Evolutionary conservation across 148 eudicot genomes (phyloP).

Genomic region (Cornus florida): DNA sequence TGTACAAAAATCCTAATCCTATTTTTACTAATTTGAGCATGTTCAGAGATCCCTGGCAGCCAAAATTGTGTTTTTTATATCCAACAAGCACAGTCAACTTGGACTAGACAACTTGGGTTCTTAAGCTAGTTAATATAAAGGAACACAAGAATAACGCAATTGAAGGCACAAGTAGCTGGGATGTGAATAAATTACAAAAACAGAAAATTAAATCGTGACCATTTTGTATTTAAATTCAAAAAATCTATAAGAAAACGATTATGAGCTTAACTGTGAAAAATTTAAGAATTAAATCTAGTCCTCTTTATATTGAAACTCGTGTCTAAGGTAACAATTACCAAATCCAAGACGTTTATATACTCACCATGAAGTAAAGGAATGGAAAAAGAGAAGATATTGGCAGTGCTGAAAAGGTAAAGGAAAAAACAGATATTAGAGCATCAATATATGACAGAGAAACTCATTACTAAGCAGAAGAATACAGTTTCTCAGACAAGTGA

Average conservation of each 20-base stretch:
- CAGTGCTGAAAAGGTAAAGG: slow-evolving; percentile 43
- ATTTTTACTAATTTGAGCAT: too few species aligned
- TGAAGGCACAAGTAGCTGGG: background rate
- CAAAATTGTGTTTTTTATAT: too few species aligned
- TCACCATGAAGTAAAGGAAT: slow-evolving; percentile 73
- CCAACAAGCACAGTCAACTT: too few species aligned
- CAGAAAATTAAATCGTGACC: background rate
- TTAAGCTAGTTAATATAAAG: too few species aligned
- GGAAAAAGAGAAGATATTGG: slow-evolving; percentile 81
- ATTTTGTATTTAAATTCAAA: background rate
- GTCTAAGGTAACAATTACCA: background rate
- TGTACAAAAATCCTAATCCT: too few species aligned
- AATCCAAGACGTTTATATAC: slow-evolving; percentile 9
- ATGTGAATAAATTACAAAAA: background rate
- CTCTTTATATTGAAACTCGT: background rate
- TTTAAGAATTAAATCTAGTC: background rate
- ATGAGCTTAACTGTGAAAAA: background rate
- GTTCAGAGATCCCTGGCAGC: too few species aligned
- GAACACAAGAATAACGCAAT: too few species aligned
- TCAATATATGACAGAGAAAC: background rate
- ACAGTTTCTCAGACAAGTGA: background rate
- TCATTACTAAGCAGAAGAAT: background rate
- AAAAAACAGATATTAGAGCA: slow-evolving; percentile 15
- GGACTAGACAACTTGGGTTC: too few species aligned
- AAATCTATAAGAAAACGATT: background rate